Base-by-base conservation (phyloP, 2,329 filamentous ascomycete species). In the Pseudogymnoascus sp. region DNA sequence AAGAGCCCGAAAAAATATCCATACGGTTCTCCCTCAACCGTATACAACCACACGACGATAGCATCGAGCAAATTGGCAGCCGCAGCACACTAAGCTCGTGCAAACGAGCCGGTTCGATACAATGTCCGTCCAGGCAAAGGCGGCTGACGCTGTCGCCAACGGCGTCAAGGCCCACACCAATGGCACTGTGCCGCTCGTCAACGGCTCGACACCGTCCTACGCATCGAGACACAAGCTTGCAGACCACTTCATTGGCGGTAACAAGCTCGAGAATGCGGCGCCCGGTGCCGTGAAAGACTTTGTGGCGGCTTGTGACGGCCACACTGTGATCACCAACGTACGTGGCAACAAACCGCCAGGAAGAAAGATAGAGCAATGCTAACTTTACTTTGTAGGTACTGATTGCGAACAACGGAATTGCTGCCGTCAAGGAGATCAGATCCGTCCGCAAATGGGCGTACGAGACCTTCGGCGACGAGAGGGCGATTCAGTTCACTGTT, bases 401-500 rank as follows among this genome's bases (percentile, higher is more conserved):
- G 68, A 99, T 99, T 78, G 94, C 94, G 76, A 99, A 99, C 83
- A 99, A 99, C 81, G 94, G 94, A 84, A 99, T 99, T 77, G 94
- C 94, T 61, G 94, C 94, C 74, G 94, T 99, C 77, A 99, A 99
- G 80, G 94, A 99, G 79, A 99, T 99, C 75, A 88, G 94, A 77
- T 97, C 93, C 65, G 93, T 99, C 74, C 90, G 94, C 77, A 99
- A 97, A 92, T 99, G 94, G 94, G 94, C 94, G 66, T 99, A 99
- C 86, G 94, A 99, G 80, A 96, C 91, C 6, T 99, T 99, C 75
- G 93, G 94, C 79, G 92, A 99, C 79, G 94, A 99, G 82, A 86
- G 90, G 73, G 94, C 93, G 71, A 97, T 99, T 74, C 92, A 97
- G 75, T 99, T 99, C 80, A 99, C 94, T 67, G 94, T 99, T 75